Evolutionary conservation across 768 basidiomycete genomes (phyloP), one percentile per base, ranked within the genome.

Genomic region (Termitomyces sp.): DNA sequence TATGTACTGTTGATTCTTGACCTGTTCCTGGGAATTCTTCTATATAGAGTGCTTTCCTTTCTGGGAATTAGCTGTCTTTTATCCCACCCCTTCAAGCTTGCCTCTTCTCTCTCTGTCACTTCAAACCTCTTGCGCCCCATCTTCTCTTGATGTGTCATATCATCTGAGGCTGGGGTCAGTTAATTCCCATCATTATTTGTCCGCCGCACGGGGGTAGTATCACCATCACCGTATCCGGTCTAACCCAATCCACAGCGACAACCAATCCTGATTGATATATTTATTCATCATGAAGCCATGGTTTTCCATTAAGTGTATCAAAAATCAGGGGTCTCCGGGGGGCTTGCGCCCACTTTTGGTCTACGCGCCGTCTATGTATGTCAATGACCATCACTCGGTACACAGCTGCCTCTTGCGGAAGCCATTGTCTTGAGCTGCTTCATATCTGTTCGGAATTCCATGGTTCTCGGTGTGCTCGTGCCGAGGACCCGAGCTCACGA

Each of bases 281-380:
- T 46, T 49, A 51, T 51, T 46, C 6, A 49, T 44, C 28, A 28
- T 18, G 18, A 29, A 33, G 45, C 41, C 45, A 46, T 22, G 26
- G 13, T 41, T 24, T 34, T 41, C 51, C 18, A 15, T 50, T 7
- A 53, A 16, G 29, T n/a, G 18, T 42, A 42, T 51, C 41, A 57
- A 51, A 55, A 56, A 56, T 51, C 15, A 39, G 20, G 61, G 47
- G 61, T 62, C 44, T 54, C 61, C 34, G 61, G 61, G n/a, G 47
- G 61, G 46, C 55, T 12, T 22, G 24, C 50, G 28, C 46, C 46
- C 46, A 34, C 45, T 53, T 33, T 49, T 54, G 50, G 36, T 54
- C 42, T 46, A 47, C 29, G 58, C 49, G 54, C 51, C 28, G 26
- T 33, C 51, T 46, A 52, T 33, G n/a, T n/a, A n/a, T n/a, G 28